Evolutionary conservation across 352 stramenopile species (phyloP).

Genomic region (Pythium guiyangense): DNA sequence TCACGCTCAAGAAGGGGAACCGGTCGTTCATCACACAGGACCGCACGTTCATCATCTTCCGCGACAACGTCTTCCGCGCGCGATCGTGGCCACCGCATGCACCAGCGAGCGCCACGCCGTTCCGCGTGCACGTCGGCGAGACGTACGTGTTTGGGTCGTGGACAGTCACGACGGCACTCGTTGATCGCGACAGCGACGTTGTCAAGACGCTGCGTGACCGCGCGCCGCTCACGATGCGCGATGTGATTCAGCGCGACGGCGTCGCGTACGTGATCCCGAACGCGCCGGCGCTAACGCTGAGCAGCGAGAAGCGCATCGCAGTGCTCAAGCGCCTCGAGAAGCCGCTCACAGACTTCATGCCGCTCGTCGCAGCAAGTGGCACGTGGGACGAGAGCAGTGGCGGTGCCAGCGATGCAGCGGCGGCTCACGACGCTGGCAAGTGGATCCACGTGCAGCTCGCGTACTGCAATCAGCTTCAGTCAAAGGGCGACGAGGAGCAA

Average conservation of each 20-base stretch:
- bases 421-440: no score
- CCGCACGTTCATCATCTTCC: constrained; percentile 73
- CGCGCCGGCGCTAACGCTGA: constrained; percentile 45
- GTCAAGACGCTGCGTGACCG: constrained; percentile 21
- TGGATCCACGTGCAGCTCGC: constrained; percentile 40
- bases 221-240: constrained; percentile 48
- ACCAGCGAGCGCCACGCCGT: constrained; percentile 8
- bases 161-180: constrained; percentile 35
- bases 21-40: constrained; percentile 69
- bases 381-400: not conserved
- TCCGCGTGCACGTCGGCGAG: constrained; percentile 24
- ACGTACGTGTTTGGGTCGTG: constrained; percentile 54
- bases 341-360: constrained; percentile 68
- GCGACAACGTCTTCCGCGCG: no score
- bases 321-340: constrained; percentile 63
- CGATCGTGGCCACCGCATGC: constrained; percentile 21
- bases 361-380: constrained; percentile 53
- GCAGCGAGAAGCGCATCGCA: constrained; percentile 46
- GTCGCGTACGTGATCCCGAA: constrained; percentile 64
- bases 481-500: no score
- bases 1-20: constrained; percentile 83
- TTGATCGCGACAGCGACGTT: constrained; percentile 17
- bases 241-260: constrained; percentile 40
- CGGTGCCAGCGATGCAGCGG: constrained; percentile 4
- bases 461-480: no score